Percentiles rank a stretch among this genome's conserved stretches.
These are phyloP conservation scores for Hymenotorrendiella dingleyae DNA, from an alignment of 2,329 filamentous ascomycete genomes.

Conservation along the genomic window DNA sequence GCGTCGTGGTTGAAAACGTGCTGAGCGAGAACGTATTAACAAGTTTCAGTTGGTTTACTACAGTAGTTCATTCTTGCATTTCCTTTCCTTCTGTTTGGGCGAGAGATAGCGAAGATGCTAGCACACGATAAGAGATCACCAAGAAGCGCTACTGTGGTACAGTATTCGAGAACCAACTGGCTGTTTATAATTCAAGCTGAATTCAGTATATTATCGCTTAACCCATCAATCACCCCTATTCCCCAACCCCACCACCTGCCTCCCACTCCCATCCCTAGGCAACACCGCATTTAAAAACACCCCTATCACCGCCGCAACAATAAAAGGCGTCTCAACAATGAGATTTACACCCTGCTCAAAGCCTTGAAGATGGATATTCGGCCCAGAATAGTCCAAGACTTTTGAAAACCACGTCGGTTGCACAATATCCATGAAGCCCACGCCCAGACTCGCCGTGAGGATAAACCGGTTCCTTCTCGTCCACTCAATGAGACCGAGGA, in stretches of 20 bases:
- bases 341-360: slow-evolving; percentile 37
- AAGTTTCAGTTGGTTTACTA: too few species aligned
- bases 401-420: slow-evolving; percentile 36
- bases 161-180: too few species aligned
- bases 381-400: slow-evolving; percentile 34
- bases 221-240: slow-evolving; percentile 9
- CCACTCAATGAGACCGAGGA: slow-evolving; percentile 56
- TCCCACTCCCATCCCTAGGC: slow-evolving; percentile 30
- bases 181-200: too few species aligned
- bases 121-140: too few species aligned
- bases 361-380: slow-evolving; percentile 33
- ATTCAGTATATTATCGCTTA: too few species aligned
- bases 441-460: slow-evolving; percentile 52
- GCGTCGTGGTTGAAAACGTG: too few species aligned
- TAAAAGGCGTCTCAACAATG: slow-evolving; percentile 37
- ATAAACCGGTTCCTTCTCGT: slow-evolving; percentile 63
- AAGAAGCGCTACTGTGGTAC: too few species aligned
- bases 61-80: too few species aligned
- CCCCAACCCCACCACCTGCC: slow-evolving; percentile 22
- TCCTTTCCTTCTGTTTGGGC: too few species aligned
- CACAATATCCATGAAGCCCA: slow-evolving; percentile 47
- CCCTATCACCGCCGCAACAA: slow-evolving; percentile 37
- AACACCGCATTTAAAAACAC: slow-evolving; percentile 39
- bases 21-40: too few species aligned
- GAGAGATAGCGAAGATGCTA: too few species aligned